Conservation (phyloP, 78 protist genomes). For the Dictyostelium firmibasis region DNA sequence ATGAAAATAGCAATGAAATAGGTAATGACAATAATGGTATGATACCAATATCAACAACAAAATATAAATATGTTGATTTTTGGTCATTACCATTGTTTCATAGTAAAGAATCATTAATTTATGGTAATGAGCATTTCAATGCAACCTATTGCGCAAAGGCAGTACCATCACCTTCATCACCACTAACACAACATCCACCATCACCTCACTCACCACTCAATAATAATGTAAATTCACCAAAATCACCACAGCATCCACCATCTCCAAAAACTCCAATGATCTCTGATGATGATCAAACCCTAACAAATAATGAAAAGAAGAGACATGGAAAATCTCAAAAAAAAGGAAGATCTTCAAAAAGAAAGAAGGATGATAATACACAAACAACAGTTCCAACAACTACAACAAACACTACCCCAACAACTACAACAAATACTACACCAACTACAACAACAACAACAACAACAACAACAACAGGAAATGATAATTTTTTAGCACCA, state of each 20-base stretch:
- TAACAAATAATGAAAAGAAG: not conserved
- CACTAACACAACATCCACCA: not conserved
- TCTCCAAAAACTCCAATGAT: constrained; percentile 45
- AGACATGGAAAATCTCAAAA: constrained; percentile 17
- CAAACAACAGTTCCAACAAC: not conserved
- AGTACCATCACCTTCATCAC: not conserved
- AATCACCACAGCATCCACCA: not conserved
- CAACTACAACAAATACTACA: not conserved
- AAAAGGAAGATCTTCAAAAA: constrained; percentile 29
- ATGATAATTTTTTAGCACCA: not conserved
- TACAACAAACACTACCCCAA: not conserved
- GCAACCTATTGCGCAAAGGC: not conserved
- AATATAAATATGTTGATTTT: constrained; percentile 4
- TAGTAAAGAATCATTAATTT: not conserved
- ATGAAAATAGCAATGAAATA: not conserved
- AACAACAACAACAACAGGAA: not conserved
- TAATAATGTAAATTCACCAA: constrained; percentile 1
- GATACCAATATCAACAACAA: not conserved
- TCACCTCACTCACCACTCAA: constrained; percentile 15
- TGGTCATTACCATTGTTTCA: constrained; percentile 16
- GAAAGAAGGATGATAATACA: constrained; percentile 49
- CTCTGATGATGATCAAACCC: not conserved
- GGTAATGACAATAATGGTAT: not conserved
- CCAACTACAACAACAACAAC: not conserved
- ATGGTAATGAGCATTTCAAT: not conserved